Conservation (phyloP, 106 monocot genomes). For the Apostasia ramifera region DNA sequence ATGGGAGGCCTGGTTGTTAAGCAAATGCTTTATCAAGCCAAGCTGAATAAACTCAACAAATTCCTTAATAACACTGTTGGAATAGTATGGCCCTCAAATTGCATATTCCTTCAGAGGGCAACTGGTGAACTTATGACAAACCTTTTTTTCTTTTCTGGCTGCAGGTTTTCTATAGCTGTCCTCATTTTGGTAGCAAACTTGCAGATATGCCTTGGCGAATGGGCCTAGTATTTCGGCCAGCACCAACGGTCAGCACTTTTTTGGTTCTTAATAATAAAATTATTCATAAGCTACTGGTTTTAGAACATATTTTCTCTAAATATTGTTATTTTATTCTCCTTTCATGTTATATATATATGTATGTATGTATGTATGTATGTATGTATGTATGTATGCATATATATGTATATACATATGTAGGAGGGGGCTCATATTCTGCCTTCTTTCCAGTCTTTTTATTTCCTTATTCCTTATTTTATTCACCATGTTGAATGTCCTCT, state of each 20-base stretch:
- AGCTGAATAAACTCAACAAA: constrained; percentile 48
- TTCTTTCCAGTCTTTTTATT: too few relatives aligned
- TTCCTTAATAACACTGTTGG: constrained; percentile 88
- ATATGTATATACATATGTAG: too few relatives aligned
- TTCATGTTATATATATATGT: too few relatives aligned
- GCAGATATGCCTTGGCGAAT: constrained; percentile 99
- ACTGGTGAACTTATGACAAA: constrained; percentile 1
- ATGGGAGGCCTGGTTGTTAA: constrained; percentile 98
- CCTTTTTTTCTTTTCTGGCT: constrained; percentile 6
- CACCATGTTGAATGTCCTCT: too few relatives aligned
- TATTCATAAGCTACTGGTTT: not conserved
- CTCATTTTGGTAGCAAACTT: constrained; percentile 99
- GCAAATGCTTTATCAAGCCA: constrained; percentile 90
- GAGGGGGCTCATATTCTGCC: too few relatives aligned
- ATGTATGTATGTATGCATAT: too few relatives aligned
- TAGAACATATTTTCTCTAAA: not conserved
- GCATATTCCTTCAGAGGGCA: not conserved
- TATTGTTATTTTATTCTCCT: too few relatives aligned
- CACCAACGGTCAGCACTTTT: constrained; percentile 65
- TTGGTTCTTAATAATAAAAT: not conserved
- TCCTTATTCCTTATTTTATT: too few relatives aligned
- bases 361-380: too few relatives aligned
- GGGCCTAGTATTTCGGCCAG: constrained; percentile 95
- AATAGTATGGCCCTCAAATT: constrained; percentile 38
- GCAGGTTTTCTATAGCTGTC: constrained; percentile 97